Conservation (phyloP, 768 basidiomycete genomes). For the Lepiota venenata region DNA sequence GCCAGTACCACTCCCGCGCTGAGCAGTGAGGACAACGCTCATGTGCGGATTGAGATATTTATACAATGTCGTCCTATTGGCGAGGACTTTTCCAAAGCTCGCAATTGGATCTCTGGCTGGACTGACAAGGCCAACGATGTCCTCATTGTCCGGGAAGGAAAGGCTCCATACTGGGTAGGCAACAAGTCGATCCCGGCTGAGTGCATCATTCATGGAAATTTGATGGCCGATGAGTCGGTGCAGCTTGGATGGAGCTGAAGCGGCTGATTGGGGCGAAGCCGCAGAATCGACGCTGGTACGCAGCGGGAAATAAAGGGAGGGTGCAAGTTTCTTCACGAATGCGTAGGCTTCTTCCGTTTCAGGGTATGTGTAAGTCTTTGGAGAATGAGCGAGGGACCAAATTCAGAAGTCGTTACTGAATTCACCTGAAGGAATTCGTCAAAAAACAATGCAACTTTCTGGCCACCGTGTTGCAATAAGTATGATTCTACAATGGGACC, state of each 20-base stretch:
- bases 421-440: slow-evolving; percentile 77
- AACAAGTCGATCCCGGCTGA: slow-evolving; percentile 35
- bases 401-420: slow-evolving; percentile 1
- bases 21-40: slow-evolving; percentile 56
- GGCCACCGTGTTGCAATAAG: slow-evolving; percentile 37
- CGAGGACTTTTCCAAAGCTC: slow-evolving; percentile 79
- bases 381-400: not conserved
- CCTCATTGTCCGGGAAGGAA: slow-evolving; percentile 52
- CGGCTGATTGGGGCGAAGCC: not conserved
- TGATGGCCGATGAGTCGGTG: slow-evolving; percentile 58
- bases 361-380: slow-evolving; percentile 66
- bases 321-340: slow-evolving; percentile 40
- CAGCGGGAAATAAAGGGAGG: slow-evolving; percentile 55
- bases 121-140: slow-evolving; percentile 49
- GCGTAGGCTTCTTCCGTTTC: slow-evolving; percentile 42
- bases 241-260: slow-evolving; percentile 18
- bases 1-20: not conserved
- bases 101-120: slow-evolving; percentile 58
- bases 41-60: slow-evolving; percentile 91
- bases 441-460: slow-evolving; percentile 57
- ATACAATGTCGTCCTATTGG: slow-evolving; percentile 86
- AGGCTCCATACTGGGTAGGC: slow-evolving; percentile 68
- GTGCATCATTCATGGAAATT: slow-evolving; percentile 31
- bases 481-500: slow-evolving; percentile 60
- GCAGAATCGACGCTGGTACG: slow-evolving; percentile 32